These are phyloP conservation scores for Pseudopithomyces maydicus DNA, from an alignment of 2,329 filamentous ascomycete species.

Conservation along the genomic window DNA sequence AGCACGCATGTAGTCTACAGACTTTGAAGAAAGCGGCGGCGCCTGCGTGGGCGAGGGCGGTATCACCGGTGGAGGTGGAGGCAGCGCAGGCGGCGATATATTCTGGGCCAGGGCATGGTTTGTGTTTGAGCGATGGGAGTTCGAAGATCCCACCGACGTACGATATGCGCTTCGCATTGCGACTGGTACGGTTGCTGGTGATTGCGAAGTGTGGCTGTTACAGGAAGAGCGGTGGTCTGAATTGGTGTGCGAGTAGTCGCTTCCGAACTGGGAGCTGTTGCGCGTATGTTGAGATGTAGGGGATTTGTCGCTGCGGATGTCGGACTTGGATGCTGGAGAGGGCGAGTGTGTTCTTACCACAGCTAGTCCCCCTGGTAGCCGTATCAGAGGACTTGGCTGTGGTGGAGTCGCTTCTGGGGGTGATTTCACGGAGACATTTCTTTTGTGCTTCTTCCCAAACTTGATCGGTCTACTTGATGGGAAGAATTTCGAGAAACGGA, in stretches of 20 bases:
- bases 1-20: conserved; percentile 2
- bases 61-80: conserved; percentile 3
- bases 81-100: conserved; percentile 10
- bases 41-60: background rate
- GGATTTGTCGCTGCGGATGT: conserved; percentile 6
- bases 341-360: conserved; percentile 22
- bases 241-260: conserved; percentile 6
- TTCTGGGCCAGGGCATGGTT: conserved; percentile 16
- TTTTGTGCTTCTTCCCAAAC: conserved; percentile 6
- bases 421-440: background rate
- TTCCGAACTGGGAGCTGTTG: conserved; percentile 1
- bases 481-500: conserved; percentile 18
- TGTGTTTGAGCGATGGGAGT: conserved; percentile 11
- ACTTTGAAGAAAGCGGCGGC: conserved; percentile 5
- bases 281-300: conserved; percentile 3
- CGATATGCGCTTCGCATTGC: conserved; percentile 12
- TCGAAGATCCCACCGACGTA: conserved; percentile 10
- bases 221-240: conserved; percentile 19
- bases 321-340: conserved; percentile 11
- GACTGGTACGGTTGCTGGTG: conserved; percentile 10
- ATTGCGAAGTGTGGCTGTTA: conserved; percentile 16
- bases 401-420: conserved; percentile 2
- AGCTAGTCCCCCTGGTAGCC: conserved; percentile 29
- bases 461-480: conserved; percentile 6
- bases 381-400: conserved; percentile 21